phyloP scores from a whole-genome alignment of 2,329 filamentous ascomycete genomes.

The Penicillium crustosum region DNA sequence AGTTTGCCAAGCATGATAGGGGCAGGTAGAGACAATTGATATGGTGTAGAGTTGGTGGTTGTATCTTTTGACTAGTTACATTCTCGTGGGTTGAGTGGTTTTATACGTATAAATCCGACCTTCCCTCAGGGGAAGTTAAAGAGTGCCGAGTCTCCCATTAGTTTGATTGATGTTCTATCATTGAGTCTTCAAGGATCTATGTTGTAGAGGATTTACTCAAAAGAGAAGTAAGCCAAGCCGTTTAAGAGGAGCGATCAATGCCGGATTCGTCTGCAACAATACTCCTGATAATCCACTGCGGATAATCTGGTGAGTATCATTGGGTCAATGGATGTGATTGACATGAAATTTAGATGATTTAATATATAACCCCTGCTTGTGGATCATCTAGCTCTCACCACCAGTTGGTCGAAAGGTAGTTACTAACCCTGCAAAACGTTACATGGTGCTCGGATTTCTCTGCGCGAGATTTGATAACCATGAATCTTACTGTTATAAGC shows the following conservation, averaged over 20 bases:
- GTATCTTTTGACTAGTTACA: not conserved
- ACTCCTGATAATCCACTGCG: not conserved
- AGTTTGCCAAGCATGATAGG: not conserved
- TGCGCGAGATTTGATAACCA: not conserved
- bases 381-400: not conserved
- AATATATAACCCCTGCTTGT: not conserved
- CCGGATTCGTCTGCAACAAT: not conserved
- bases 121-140: not conserved
- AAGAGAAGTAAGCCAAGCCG: not conserved
- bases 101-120: not conserved
- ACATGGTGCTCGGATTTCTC: not conserved
- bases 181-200: not conserved
- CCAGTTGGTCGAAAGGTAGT: not conserved
- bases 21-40: not conserved
- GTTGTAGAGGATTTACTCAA: not conserved
- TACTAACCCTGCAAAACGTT: not conserved
- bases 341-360: not conserved
- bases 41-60: not conserved
- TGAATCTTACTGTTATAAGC: not conserved
- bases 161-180: not conserved
- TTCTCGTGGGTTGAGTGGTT: not conserved
- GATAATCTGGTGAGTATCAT: not conserved
- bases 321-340: not conserved
- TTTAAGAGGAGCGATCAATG: not conserved
- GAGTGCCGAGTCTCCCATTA: not conserved